Conservation (phyloP, 352 stramenopile genomes). For the Pythium brachiatum region DNA sequence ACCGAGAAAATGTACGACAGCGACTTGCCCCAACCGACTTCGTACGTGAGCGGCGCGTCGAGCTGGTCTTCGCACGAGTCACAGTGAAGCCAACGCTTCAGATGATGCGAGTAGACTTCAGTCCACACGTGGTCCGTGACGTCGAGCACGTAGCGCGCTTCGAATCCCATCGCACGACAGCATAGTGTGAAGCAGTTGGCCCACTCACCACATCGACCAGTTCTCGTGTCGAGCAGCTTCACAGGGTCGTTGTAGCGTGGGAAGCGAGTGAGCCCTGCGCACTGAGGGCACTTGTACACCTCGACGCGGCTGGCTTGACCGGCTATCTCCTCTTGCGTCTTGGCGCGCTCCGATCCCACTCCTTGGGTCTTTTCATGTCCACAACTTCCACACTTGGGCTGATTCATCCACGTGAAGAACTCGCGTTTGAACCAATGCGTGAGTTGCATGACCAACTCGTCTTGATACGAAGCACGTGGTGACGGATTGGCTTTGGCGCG, state of each 20-base stretch:
- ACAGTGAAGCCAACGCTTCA: slow-evolving; percentile 90
- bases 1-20: slow-evolving; percentile 92
- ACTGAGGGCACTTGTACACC: slow-evolving; percentile 79
- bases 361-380: slow-evolving; percentile 43
- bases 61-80: slow-evolving; percentile 94
- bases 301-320: slow-evolving; percentile 79
- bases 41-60: slow-evolving; percentile 92
- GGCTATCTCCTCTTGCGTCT: slow-evolving; percentile 51
- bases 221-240: slow-evolving; percentile 83
- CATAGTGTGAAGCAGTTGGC: slow-evolving; percentile 93
- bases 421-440: slow-evolving; percentile 89
- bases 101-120: slow-evolving; percentile 85
- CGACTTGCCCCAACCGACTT: slow-evolving; percentile 94
- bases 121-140: slow-evolving; percentile 96
- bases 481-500: slow-evolving; percentile 52
- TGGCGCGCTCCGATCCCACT: slow-evolving; percentile 42
- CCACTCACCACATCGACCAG: slow-evolving; percentile 91
- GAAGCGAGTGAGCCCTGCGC: slow-evolving; percentile 67
- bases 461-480: slow-evolving; percentile 46
- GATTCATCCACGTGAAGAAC: slow-evolving; percentile 91
- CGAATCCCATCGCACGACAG: slow-evolving; percentile 87
- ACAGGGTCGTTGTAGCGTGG: slow-evolving; percentile 89
- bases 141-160: slow-evolving; percentile 91
- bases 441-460: slow-evolving; percentile 74
- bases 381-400: slow-evolving; percentile 63